Evolutionary conservation across 2,329 filamentous ascomycete genomes (phyloP), one percentile per base, ranked within the genome.

Genomic region (Calycina herbarum): DNA sequence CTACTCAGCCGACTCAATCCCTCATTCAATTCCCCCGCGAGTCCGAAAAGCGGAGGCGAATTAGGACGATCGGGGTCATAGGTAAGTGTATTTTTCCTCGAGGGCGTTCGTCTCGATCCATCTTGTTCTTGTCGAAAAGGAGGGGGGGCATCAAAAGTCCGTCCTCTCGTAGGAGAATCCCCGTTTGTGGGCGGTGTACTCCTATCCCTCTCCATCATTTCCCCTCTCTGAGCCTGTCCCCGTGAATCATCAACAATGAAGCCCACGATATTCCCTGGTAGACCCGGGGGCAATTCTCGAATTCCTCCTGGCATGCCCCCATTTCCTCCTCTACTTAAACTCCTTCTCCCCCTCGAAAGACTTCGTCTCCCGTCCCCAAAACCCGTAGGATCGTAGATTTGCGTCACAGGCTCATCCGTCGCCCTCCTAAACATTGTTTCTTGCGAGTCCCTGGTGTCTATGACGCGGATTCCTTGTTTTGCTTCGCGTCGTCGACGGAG

Each of bases 21-120:
- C 5, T 51, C 45, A 24, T 20, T 51, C 3, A 51, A 4, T 27
- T 8, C 35, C 10, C 35, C 35, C 35, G 45, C 20, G 45, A 24
- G 10, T 13, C 65, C 64, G 57, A 70, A 69, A 24, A 62, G 60
- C 5, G 68, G 68, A 13, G 68, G 68, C 5, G 45, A 54, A 48
- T 66, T 64, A 4, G 68, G 68, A 31, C 67, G 64, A 58, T 70
- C 68, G 20, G 64, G 45, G 54, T 70, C 68, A 42, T 70, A 70
- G 0, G 63, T 67, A 15, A 70, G 42, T 0, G 68, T 68, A 57
- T 67, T 68, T 42, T 66, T 68, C 58, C 67, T 61, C 15, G 45
- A 10, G 29, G 59, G 24, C 69, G 38, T 63, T 68, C 69, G 3
- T 69, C 40, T 65, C 68, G 68, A 1, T 69, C 24, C 15, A 59